phyloP scores from a whole-genome alignment of 1,284 basidiomycete species.

The Trichosporon inkin region DNA sequence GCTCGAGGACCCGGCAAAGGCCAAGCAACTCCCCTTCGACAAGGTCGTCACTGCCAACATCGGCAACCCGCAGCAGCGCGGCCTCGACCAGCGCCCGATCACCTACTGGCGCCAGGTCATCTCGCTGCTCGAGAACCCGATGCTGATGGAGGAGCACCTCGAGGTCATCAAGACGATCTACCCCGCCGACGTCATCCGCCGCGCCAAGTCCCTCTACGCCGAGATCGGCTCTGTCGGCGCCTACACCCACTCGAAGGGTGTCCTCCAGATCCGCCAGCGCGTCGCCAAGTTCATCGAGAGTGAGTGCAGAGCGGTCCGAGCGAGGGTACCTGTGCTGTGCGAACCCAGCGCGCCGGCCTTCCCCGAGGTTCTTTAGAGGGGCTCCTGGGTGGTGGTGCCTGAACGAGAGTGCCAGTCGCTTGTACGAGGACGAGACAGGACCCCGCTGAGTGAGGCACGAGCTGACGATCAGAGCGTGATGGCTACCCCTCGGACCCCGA shows the following conservation, averaged over 20 bases:
- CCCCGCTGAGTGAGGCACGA: no score
- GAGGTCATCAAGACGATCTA: conserved; percentile 60
- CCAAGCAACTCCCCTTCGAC: conserved; percentile 70
- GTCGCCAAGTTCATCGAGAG: conserved; percentile 87
- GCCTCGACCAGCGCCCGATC: conserved; percentile 85
- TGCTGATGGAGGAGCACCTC: conserved; percentile 70
- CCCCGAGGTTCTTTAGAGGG: background rate
- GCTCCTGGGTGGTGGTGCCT: background rate
- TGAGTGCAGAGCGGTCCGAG: conserved; percentile 46
- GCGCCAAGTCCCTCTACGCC: conserved; percentile 71
- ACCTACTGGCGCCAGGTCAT: conserved; percentile 80
- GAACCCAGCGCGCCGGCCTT: no score
- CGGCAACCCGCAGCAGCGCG: conserved; percentile 95
- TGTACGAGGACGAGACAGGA: background rate
- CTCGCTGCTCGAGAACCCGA: conserved; percentile 84
- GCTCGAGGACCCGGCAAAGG: conserved; percentile 56
- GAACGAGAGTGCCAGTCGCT: background rate
- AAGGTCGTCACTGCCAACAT: conserved; percentile 94
- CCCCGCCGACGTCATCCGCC: conserved; percentile 77
- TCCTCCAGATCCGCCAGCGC: conserved; percentile 78
- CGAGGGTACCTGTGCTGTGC: no score
- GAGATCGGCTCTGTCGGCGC: conserved; percentile 93
- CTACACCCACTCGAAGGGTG: conserved; percentile 93
- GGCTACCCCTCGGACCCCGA: conserved; percentile 78
- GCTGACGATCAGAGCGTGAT: conserved; percentile 65